These are phyloP conservation scores for Acacia pycnantha DNA, from an alignment of 331 rosid genomes.

Conservation along the genomic window DNA sequence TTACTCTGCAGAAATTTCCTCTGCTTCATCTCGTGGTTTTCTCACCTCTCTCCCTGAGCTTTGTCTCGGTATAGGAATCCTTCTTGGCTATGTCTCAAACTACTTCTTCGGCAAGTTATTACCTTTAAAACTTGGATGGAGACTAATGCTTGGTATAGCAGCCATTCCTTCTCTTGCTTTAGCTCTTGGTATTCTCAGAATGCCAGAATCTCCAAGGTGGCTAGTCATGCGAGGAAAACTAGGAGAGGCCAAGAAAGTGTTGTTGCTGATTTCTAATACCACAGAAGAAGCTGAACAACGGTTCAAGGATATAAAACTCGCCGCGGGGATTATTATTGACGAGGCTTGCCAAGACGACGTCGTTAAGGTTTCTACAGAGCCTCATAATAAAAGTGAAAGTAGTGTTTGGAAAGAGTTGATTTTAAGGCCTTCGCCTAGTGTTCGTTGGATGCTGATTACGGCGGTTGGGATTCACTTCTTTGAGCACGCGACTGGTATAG, in stretches of 20 bases:
- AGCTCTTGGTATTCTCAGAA: constrained; percentile 36
- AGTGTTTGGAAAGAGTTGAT: constrained; percentile 59
- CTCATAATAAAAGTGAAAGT: constrained; percentile 12
- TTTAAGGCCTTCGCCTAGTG: constrained; percentile 43
- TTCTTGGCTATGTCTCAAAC: constrained; percentile 51
- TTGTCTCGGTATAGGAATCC: constrained; percentile 58
- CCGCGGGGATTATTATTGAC: constrained; percentile 43
- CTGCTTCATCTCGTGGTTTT: constrained; percentile 44
- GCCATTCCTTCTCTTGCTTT: constrained; percentile 53
- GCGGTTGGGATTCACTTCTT: constrained; percentile 61
- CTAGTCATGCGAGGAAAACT: constrained; percentile 53
- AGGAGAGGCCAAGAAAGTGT: constrained; percentile 39
- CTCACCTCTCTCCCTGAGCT: constrained; percentile 58
- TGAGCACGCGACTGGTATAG: constrained; percentile 60
- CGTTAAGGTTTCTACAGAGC: not conserved
- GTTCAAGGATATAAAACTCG: constrained; percentile 44
- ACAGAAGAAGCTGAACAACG: constrained; percentile 49
- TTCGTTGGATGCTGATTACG: constrained; percentile 50
- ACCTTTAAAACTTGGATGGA: constrained; percentile 49
- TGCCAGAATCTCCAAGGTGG: constrained; percentile 82
- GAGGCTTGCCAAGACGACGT: constrained; percentile 28
- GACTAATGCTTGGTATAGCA: constrained; percentile 62
- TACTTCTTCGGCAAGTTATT: constrained; percentile 43
- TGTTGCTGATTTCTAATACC: constrained; percentile 34
- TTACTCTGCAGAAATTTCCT: constrained; percentile 67